Evolutionary conservation across 2,329 filamentous ascomycete species (phyloP), one percentile per base, ranked within the genome.

Genomic region (Apiospora koreana): DNA sequence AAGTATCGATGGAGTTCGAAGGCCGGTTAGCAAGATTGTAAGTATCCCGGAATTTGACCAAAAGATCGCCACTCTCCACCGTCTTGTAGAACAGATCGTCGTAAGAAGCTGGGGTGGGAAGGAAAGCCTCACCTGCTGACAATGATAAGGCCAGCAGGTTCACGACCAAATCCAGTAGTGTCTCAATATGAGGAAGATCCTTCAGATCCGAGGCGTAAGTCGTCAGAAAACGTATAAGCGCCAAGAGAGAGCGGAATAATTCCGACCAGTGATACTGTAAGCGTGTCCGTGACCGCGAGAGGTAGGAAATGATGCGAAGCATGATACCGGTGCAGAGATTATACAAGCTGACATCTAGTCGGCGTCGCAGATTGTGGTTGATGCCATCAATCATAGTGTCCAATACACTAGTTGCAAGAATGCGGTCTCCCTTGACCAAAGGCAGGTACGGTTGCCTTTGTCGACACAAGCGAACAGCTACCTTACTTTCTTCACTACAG

Each of bases 51-150:
- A 98, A 97, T 77, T 93, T 94, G 42, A 87, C 84, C 28, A 98
- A 87, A 16, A 94, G 88, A 66, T 97, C 94, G 14, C 95, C 94
- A 1, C 92, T 93, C 81, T 99, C 96, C 35, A 98, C 94, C 1
- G 98, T 88, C 82, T 99, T 99, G 88, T 99, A 99, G 83, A 99
- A 98, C 0, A 99, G 86, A 77, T 99, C 96, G 76, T 99, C 96
- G 80, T 98, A 98, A 1, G 94, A 91, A 23, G 93, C 89, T 0
- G 94, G 91, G 41, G 93, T 93, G 0, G 95, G 96, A 9, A 99
- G 86, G 81, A 99, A 98, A 2, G 93, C 91, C 79, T 98, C 96
- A 8, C 96, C 96, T 2, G 91, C 89, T 1, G 93, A 96, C 9
- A 99, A 86, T 2, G 94, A 93, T 48, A 98, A 87, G 1, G 94